These are phyloP conservation scores for Venturia pyrina DNA, from an alignment of 2,329 filamentous ascomycete genomes.

Conservation along the genomic window DNA sequence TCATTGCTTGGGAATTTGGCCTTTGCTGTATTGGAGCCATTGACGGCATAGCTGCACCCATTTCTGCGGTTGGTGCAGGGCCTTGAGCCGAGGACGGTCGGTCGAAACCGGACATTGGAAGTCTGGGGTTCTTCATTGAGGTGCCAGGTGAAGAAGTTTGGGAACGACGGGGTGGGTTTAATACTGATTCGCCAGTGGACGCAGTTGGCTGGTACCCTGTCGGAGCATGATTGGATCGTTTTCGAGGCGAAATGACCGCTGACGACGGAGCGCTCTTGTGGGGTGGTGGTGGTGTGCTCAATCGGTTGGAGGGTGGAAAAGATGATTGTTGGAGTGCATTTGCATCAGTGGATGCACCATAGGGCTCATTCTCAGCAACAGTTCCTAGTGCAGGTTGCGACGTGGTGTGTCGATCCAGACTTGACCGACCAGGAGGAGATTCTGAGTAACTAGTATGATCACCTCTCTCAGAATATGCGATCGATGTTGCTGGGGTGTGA, in stretches of 20 bases:
- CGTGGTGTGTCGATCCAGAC: background rate
- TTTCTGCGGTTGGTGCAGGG: background rate
- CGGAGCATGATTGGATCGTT: slow-evolving; percentile 15
- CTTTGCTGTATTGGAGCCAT: slow-evolving; percentile 36
- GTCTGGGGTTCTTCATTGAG: slow-evolving; percentile 38
- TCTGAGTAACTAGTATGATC: background rate
- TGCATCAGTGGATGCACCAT: background rate
- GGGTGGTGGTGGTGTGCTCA: slow-evolving; percentile 16
- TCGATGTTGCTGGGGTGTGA: background rate
- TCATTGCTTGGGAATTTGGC: slow-evolving; percentile 41
- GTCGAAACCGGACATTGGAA: slow-evolving; percentile 20
- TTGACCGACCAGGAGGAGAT: background rate
- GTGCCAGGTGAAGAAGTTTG: slow-evolving; percentile 51
- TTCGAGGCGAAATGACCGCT: slow-evolving; percentile 30
- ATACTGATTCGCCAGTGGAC: slow-evolving; percentile 3
- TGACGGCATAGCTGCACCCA: background rate
- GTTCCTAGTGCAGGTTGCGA: slow-evolving; percentile 9
- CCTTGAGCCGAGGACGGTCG: slow-evolving; percentile 11
- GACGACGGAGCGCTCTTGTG: slow-evolving; percentile 25
- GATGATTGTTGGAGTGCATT: background rate
- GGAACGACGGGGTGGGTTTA: slow-evolving; percentile 37
- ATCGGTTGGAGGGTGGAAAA: background rate
- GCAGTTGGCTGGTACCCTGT: slow-evolving; percentile 2
- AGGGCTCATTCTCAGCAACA: slow-evolving; percentile 8
- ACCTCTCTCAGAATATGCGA: background rate